Percentiles rank a stretch among this genome's conserved stretches.
These are phyloP conservation scores for Penicillium waksmanii DNA, from an alignment of 495 filamentous ascomycete genomes.

Conservation along the genomic window DNA sequence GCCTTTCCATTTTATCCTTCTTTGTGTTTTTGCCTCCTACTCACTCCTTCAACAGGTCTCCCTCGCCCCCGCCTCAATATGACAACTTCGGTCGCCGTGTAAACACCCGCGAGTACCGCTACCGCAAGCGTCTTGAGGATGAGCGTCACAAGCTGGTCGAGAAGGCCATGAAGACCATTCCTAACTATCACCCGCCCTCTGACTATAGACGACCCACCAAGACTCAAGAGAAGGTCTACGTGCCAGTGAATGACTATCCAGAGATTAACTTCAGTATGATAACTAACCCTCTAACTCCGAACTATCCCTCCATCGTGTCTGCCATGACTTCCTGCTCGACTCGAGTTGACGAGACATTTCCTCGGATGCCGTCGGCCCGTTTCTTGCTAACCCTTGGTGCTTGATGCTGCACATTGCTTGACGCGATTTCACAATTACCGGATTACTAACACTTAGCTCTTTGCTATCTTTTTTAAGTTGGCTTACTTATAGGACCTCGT, in stretches of 20 bases:
- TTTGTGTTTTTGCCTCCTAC: conserved; percentile 14
- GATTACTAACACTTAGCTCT: conserved; percentile 85
- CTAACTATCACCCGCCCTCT: conserved; percentile 96
- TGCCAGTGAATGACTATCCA: conserved; percentile 99
- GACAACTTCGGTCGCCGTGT: conserved; percentile 98
- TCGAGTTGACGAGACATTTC: conserved; percentile 44
- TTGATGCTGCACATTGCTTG: conserved; percentile 40
- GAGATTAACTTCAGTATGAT: conserved; percentile 99
- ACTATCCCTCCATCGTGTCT: conserved; percentile 56
- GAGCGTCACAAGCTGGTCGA: conserved; percentile 98
- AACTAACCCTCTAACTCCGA: conserved; percentile 96
- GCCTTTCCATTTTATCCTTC: not conserved
- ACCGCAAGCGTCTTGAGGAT: conserved; percentile 95
- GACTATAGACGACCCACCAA: conserved; percentile 98
- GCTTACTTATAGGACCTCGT: conserved; percentile 99
- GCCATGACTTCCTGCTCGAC: conserved; percentile 55
- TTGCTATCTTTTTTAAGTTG: conserved; percentile 88
- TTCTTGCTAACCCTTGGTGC: conserved; percentile 62
- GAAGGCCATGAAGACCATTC: conserved; percentile 97
- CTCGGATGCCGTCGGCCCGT: conserved; percentile 48
- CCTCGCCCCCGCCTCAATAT: conserved; percentile 94
- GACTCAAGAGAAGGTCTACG: conserved; percentile 99
- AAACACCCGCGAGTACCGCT: conserved; percentile 96
- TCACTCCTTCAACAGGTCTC: conserved; percentile 65
- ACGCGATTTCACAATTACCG: conserved; percentile 47